Conservation (phyloP, 2,329 filamentous ascomycete genomes). For the Uncinocarpus reesii region DNA sequence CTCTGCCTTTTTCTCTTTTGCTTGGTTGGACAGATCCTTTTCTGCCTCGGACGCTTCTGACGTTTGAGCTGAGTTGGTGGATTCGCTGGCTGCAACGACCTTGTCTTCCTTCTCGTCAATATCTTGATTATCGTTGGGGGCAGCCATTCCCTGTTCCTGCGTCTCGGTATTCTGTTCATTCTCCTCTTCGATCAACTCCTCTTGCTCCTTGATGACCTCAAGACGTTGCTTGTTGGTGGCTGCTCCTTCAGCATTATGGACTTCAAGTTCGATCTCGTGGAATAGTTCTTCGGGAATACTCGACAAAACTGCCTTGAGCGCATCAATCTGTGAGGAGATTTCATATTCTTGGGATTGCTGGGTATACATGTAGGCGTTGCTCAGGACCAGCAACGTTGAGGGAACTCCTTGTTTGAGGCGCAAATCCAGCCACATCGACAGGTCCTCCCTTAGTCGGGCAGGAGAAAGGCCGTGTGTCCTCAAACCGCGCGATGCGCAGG, state of each 20-base stretch:
- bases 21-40: constrained; percentile 18
- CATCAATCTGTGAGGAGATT: constrained; percentile 81
- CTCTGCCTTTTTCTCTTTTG: constrained; percentile 24
- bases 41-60: constrained; percentile 36
- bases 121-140: constrained; percentile 75
- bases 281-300: constrained; percentile 96
- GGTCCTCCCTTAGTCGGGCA: constrained; percentile 73
- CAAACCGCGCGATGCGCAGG: constrained; percentile 82
- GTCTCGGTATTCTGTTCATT: constrained; percentile 81
- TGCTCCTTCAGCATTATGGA: constrained; percentile 90
- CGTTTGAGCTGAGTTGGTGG: constrained; percentile 44
- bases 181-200: constrained; percentile 95
- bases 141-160: constrained; percentile 61
- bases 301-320: constrained; percentile 80
- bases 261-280: constrained; percentile 98
- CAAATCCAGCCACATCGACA: constrained; percentile 88
- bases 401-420: constrained; percentile 91
- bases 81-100: constrained; percentile 15
- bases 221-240: constrained; percentile 98
- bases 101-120: constrained; percentile 77
- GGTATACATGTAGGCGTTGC: constrained; percentile 97
- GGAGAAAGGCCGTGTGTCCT: constrained; percentile 88
- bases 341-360: constrained; percentile 62
- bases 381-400: constrained; percentile 85
- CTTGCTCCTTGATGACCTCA: constrained; percentile 95